A percentile compares a stretch with the other conserved stretches of the same genome.
Evolutionary conservation across 2,329 filamentous ascomycete genomes (phyloP).

Genomic region (Hirsutella rhossiliensis): DNA sequence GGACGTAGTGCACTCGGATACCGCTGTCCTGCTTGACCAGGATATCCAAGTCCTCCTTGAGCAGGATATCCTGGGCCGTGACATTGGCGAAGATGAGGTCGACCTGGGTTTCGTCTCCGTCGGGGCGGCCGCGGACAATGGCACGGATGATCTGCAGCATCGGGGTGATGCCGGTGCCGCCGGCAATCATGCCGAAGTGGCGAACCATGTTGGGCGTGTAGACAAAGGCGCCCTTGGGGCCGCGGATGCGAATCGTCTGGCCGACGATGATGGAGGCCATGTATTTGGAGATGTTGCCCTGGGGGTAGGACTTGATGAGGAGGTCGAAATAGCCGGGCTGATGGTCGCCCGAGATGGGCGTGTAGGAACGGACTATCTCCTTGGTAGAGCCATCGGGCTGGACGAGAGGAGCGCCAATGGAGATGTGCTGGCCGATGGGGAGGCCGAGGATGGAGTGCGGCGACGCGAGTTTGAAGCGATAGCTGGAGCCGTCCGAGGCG

Average conservation of each 20-base stretch:
- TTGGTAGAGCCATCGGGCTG: slow-evolving; percentile 61
- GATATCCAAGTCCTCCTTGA: slow-evolving; percentile 81
- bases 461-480: slow-evolving; percentile 80
- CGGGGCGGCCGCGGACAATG: slow-evolving; percentile 66
- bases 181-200: slow-evolving; percentile 95
- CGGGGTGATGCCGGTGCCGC: slow-evolving; percentile 93
- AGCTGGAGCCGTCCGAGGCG: slow-evolving; percentile 36
- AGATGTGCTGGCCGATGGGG: slow-evolving; percentile 98
- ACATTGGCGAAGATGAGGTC: slow-evolving; percentile 98
- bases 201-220: slow-evolving; percentile 96
- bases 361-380: slow-evolving; percentile 85
- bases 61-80: slow-evolving; percentile 79
- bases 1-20: slow-evolving; percentile 85
- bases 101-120: slow-evolving; percentile 76
- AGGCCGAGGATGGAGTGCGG: slow-evolving; percentile 78
- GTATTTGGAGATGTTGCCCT: slow-evolving; percentile 93
- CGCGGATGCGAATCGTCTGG: slow-evolving; percentile 78
- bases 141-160: slow-evolving; percentile 96
- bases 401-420: slow-evolving; percentile 66
- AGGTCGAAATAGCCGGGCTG: slow-evolving; percentile 89
- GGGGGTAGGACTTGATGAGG: slow-evolving; percentile 94
- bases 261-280: slow-evolving; percentile 75
- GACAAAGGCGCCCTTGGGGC: slow-evolving; percentile 95
- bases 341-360: slow-evolving; percentile 80
- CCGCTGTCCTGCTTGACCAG: slow-evolving; percentile 64